phyloP scores from a whole-genome alignment of 2,329 filamentous ascomycete species.

The Aureobasidium pullulans region DNA sequence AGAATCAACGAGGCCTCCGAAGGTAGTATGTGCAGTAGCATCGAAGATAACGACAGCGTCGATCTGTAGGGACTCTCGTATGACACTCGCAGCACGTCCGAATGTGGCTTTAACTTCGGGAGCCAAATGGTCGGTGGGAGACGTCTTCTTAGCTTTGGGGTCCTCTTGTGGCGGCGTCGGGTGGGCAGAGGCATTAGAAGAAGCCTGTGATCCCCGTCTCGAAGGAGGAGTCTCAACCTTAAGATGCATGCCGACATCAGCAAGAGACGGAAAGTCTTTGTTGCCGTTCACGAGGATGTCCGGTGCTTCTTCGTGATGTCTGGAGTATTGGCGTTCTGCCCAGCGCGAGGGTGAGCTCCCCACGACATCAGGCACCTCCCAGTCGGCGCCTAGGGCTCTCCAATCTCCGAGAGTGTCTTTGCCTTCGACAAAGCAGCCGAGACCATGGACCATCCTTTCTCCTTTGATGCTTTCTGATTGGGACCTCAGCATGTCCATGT shows the following conservation, averaged over 20 bases:
- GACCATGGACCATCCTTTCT: conserved; percentile 18
- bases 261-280: not conserved
- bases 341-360: not conserved
- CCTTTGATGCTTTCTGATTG: conserved; percentile 24
- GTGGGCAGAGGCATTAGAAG: not conserved
- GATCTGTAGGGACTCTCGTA: conserved; percentile 37
- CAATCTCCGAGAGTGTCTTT: conserved; percentile 9
- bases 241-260: not conserved
- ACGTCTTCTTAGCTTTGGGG: conserved; percentile 13
- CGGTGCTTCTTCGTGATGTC: not conserved
- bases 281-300: not conserved
- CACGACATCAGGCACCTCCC: not conserved
- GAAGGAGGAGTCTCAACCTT: conserved; percentile 3
- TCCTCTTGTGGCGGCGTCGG: not conserved
- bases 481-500: conserved; percentile 28
- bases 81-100: conserved; percentile 37
- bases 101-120: conserved; percentile 25
- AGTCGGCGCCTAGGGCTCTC: not conserved
- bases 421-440: conserved; percentile 20
- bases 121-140: conserved; percentile 17
- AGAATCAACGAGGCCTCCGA: conserved; percentile 15
- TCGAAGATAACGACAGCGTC: conserved; percentile 39
- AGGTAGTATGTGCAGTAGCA: conserved; percentile 17
- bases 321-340: not conserved
- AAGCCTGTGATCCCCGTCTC: not conserved